Evolutionary conservation across 2,329 filamentous ascomycete genomes (phyloP), one percentile per base, ranked within the genome.

Genomic region (Aspergillus aculeatinus): DNA sequence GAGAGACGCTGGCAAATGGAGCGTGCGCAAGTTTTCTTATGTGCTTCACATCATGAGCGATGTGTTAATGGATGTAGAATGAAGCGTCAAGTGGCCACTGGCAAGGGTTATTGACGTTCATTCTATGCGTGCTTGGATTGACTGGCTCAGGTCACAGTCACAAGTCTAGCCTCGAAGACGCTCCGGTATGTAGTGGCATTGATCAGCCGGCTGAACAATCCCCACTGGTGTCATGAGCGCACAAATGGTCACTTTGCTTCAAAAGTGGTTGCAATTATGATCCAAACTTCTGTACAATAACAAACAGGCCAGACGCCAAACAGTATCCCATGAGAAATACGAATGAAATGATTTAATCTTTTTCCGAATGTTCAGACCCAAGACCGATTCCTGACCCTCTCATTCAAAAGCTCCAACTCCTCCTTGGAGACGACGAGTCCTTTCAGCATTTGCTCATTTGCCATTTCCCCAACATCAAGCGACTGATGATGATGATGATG

Each of bases 41-140:
- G 81, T 84, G 54, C 67, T 84, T 52, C 80, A 82, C 63, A 83
- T 83, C 29, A 83, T 84, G 82, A 83, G 81, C 65, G 82, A 84
- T 71, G 73, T 75, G 10, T 63, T 76, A 31, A 72, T 76, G 71
- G 73, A 75, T 48, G 68, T 73, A 44, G 73, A 75, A 48, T 74
- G 61, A 73, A 44, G 39, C 16, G 16, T 44, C 39, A 14, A 19
- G 3, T 19, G 16, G 16, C 14, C 33, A 19, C 33, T 14, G 33
- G 9, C 33, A 16, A 35, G 33, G 12, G 31, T 12, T 5, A 42
- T 16, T 12, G 23, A 23, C 23, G 23, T 23, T 23, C 23, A 23
- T 23, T 5, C 4, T 4, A 23, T 23, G 23, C 23, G 6, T 44
- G 16, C 39, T 14, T 19, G 39, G 16, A 3, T 35, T 10, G 39